Conservation (phyloP, 768 basidiomycete species). For the Termitomyces bulborhizus region DNA sequence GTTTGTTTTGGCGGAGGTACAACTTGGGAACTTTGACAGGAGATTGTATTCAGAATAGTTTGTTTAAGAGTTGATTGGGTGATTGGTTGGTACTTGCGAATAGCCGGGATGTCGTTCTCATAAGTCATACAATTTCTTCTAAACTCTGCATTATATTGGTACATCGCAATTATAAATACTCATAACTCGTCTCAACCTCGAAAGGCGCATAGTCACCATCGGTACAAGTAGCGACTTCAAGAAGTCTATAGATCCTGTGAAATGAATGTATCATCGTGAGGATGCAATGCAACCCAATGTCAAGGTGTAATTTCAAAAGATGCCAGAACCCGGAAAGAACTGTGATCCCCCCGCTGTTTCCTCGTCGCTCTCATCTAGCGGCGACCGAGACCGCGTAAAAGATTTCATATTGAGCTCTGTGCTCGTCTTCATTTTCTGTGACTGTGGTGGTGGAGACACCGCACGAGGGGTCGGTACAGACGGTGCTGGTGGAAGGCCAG, state of each 20-base stretch:
- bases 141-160: not conserved
- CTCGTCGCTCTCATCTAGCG: conserved; percentile 14
- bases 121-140: not conserved
- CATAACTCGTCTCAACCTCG: not conserved
- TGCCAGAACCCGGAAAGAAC: conserved; percentile 33
- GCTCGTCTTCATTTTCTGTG: conserved; percentile 26
- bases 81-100: too few species aligned
- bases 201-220: not conserved
- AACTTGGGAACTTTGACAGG: too few species aligned
- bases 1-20: too few species aligned
- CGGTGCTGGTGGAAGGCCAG: conserved; percentile 8
- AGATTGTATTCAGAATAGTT: too few species aligned
- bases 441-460: conserved; percentile 1
- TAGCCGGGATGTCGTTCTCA: too few species aligned
- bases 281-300: not conserved
- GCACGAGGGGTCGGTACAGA: conserved; percentile 7
- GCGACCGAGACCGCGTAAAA: conserved; percentile 19
- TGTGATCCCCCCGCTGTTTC: conserved; percentile 24
- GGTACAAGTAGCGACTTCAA: not conserved
- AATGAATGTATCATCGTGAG: not conserved
- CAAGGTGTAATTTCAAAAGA: conserved; percentile 18
- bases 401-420: conserved; percentile 39
- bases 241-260: not conserved
- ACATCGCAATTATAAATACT: not conserved
- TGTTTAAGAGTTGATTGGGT: too few species aligned